Percentiles rank a stretch among this genome's conserved stretches.
Evolutionary conservation across 2,329 filamentous ascomycete genomes (phyloP).

Genomic region (Ilyonectria mors-panacis): DNA sequence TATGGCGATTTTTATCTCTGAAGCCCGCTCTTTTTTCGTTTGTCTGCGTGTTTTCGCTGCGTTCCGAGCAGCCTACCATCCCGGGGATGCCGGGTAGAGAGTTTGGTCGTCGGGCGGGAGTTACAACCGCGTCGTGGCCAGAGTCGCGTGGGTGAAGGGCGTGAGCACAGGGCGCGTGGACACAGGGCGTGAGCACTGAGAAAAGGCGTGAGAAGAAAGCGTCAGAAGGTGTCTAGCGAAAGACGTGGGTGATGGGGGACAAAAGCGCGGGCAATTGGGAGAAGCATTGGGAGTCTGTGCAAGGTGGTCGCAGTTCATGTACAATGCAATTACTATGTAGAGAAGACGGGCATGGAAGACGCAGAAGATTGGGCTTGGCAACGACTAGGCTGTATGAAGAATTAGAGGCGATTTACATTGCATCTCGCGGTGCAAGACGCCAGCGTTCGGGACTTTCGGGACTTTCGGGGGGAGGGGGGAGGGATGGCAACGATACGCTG

Average conservation of each 20-base stretch:
- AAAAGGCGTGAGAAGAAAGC: not conserved
- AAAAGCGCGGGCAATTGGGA: no score
- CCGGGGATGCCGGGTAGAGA: slow-evolving; percentile 7
- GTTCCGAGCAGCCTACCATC: not conserved
- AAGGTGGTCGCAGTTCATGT: not conserved
- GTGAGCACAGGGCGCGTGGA: not conserved
- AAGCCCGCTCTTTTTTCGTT: not conserved
- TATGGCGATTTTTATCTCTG: slow-evolving; percentile 8
- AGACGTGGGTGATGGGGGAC: not conserved
- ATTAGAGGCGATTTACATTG: not conserved
- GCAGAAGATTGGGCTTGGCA: slow-evolving; percentile 5
- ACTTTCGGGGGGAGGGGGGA: no score
- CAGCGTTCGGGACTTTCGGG: not conserved
- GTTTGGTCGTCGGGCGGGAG: not conserved
- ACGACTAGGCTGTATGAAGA: slow-evolving; percentile 7
- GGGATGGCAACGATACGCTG: no score
- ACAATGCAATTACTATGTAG: not conserved
- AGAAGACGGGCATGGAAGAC: slow-evolving; percentile 2
- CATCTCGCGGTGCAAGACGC: not conserved
- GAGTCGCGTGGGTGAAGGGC: slow-evolving; percentile 2
- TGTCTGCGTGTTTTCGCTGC: not conserved
- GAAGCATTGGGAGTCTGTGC: not conserved
- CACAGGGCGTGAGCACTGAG: not conserved
- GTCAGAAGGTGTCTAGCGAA: no score
- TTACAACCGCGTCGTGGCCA: not conserved